Base-by-base conservation (phyloP, 2,329 filamentous ascomycete genomes). In the Emmonsiellopsis sp. region DNA sequence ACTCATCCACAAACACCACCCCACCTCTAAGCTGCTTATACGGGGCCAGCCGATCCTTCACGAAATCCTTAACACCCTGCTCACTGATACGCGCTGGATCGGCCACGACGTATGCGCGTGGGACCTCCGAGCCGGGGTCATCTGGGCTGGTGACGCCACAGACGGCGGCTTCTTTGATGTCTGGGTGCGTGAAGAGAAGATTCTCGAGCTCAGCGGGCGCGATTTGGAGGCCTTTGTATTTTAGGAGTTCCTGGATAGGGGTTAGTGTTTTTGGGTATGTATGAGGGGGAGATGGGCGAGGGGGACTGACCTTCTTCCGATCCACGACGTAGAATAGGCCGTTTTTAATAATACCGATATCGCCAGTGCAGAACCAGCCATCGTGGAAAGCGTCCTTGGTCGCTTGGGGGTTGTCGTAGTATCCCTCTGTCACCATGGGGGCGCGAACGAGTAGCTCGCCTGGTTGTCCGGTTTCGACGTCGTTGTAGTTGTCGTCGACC, bases 311-410 rank as follows among this genome's bases (percentile, higher is more conserved):
- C 50, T 52, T 52, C 16, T 52, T 52, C 34, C 50, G 42, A 41
- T 52, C 50, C n/a, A 44, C 20, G n/a, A 52, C 15, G 38, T 44
- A 52, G 15, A 52, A 44, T 38, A 44, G 35, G 4, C 50, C 50
- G 31, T 52, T 37, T 26, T 30, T 38, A 16, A 46, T 35, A 4
- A 42, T 26, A n/a, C 41, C 50, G 11, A 52, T 44, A n/a, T 52
- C 50, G 1, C 50, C 50, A 40, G 50, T 52, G 42, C 40, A 46
- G 32, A 52, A 52, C 50, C 50, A 52, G 13, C 42, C 50, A 7
- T 52, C 50, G 11, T 52, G 40, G 34, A 52, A 52, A 44, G 50
- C 8, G 13, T 42, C 31, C 10, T 42, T 30, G 2, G 50, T 52
- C 7, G 40, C 50, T 46, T 44, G 30, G 38, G 42, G 41, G n/a